phyloP scores from a whole-genome alignment of 495 filamentous ascomycete genomes.

The Aspergillus egyptiacus region DNA sequence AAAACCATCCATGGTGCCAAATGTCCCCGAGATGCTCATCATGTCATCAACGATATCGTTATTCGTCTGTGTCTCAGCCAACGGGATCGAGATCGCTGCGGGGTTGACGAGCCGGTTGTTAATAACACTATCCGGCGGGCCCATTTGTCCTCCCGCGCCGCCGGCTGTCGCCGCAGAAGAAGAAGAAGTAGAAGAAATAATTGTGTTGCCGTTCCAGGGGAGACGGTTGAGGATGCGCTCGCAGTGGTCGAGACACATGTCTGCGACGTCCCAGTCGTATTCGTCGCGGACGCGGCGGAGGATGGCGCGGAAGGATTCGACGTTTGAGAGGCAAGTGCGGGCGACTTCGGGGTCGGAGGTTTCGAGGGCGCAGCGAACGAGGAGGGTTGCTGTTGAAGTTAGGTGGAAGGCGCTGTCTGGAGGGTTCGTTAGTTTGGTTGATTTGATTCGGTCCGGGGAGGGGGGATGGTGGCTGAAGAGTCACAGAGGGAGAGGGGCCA shows the following conservation, averaged over 20 bases:
- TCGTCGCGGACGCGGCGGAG: slow-evolving; percentile 46
- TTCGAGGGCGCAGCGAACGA: slow-evolving; percentile 45
- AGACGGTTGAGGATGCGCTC: slow-evolving; percentile 42
- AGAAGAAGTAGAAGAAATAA: not conserved
- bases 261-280: slow-evolving; percentile 50
- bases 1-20: slow-evolving; percentile 47
- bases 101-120: slow-evolving; percentile 36
- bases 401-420: slow-evolving; percentile 46
- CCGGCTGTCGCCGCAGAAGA: slow-evolving; percentile 5
- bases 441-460: not conserved
- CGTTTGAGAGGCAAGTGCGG: slow-evolving; percentile 38
- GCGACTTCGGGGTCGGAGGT: slow-evolving; percentile 37
- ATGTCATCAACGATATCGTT: slow-evolving; percentile 48
- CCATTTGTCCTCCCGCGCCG: not conserved
- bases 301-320: slow-evolving; percentile 37
- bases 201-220: slow-evolving; percentile 19
- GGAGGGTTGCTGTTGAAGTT: slow-evolving; percentile 43
- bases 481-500: no score
- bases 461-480: not conserved
- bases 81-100: slow-evolving; percentile 39
- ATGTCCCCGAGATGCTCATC: slow-evolving; percentile 47
- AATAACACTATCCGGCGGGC: slow-evolving; percentile 3
- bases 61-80: slow-evolving; percentile 45
- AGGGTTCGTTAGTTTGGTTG: slow-evolving; percentile 17
- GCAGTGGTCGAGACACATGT: slow-evolving; percentile 50